Evolutionary conservation across 2,329 filamentous ascomycete species (phyloP), one percentile per base, ranked within the genome.

Genomic region (Colletotrichum sp.): DNA sequence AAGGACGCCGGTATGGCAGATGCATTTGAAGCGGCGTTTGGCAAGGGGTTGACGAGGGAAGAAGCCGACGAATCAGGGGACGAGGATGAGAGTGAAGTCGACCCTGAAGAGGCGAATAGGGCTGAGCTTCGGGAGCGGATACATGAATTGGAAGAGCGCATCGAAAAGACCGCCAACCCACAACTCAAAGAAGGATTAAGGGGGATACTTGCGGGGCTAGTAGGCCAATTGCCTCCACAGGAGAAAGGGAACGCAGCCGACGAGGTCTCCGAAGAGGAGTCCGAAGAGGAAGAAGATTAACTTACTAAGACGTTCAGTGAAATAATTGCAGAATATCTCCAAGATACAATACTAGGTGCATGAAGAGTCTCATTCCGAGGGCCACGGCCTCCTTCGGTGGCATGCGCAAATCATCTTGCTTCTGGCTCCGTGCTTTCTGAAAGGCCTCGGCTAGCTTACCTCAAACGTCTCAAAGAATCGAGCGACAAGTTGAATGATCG

Each of bases 11-110:
- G 84, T 5, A 88, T 91, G 85, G 89, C 91, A 0, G 82, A 83
- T 15, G 86, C 87, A 0, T 93, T 93, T 78, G 85, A 85, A 10
- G 78, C 79, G 6, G 86, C 84, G 0, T 92, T 91, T 80, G 88
- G 87, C 0, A 81, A 84, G 32, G 82, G 82, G 2, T 68, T 87
- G 8, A 78, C 81, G 9, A 80, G 83, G 28, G 82, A 85, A 30
- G 78, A 10, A 72, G 70, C 13, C 71, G 76, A 71, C 8, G 61
- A 43, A 16, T 16, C 21, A 26, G 34, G 34, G 32, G 61, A 64
- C 1, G 61, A 64, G n/a, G 21, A 10, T 18, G 28, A 15, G 43
- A 36, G 48, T 13, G 65, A 67, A 52, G 30, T 57, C 55, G 77
- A 80, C 9, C 43, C 30, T 4, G 71, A 71, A 3, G 60, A 28